Evolutionary conservation across 2,329 filamentous ascomycete genomes (phyloP), one percentile per base, ranked within the genome.

Genomic region (Neurospora crassa): DNA sequence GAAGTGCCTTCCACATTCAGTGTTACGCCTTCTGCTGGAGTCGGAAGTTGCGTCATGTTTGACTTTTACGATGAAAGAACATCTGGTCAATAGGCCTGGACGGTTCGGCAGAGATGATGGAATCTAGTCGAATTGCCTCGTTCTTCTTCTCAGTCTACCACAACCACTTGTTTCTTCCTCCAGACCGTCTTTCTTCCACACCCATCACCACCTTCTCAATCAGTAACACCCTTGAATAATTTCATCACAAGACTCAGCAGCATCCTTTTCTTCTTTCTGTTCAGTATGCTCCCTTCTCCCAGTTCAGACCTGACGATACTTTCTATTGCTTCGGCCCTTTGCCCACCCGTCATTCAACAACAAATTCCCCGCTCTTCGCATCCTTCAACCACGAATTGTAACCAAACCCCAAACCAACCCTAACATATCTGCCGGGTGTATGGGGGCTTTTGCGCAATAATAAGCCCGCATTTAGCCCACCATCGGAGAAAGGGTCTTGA

Each of bases 301-400:
- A 2, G 5, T 37, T 8, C 1, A 1, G 8, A 1, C 34, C 34
- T 6, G 8, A 8, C 2, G 1, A 37, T 37, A 2, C 34, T 37
- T 7, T 37, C 34, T 7, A 8, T 3, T 3, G 29, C 2, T 29
- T 3, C 29, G 29, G 29, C 29, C 29, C 2, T 29, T 29, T 29
- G 29, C 29, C 29, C 2, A 37, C 34, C 34, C 34, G 34, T 40
- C 37, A 40, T 4, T 40, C 40, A 40, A 40, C 40, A 20, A 47
- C 4, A 5, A 47, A 47, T 2, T 47, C 8, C 0, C 11, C 45
- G 0, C 2, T 2, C 24, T 53, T 2, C 10, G 45, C n/a, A 14
- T 53, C 20, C 2, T 3, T 0, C 0, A 53, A 3, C 45, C 45
- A 53, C 6, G 2, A 2, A 0, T 6, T 0, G 4, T 0, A 14